Evolutionary conservation across 345 rosid genomes (phyloP), one percentile per base, ranked within the genome.

Genomic region (Eucalyptus viminalis): DNA sequence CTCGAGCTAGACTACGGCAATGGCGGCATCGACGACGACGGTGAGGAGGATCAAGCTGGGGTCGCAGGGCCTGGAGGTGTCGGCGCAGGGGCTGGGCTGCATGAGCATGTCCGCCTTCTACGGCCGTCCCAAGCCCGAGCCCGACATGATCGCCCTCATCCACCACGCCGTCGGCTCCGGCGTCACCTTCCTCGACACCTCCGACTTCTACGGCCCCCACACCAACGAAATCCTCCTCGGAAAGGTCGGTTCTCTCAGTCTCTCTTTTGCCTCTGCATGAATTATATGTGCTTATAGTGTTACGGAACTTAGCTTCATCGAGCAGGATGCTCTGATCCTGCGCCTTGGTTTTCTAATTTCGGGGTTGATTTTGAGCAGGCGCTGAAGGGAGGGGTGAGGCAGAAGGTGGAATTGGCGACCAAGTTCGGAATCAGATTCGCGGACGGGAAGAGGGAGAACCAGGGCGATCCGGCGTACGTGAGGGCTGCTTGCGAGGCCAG

Each of bases 401-500:
- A 53, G 56, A 53, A 53, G 56, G 56, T 53, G 56, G 56, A 53
- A 53, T 7, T 53, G 56, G 56, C 56, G 10, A 53, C 56, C 56
- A 53, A 53, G 56, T 53, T 53, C 56, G 56, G 56, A 53, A 0
- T 53, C 56, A 53, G 56, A 8, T 0, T n/a, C 31, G 88, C 69
- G 58, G 94, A 89, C 14, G 95, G 94, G 50, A 91, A 86, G 5
- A 47, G 86, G 15, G 91, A 65, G 89, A 45, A 92, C 11, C 90
- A 90, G 9, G 98, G 96, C 7, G 97, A 95, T 88, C 96, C 97
- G 5, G 92, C 91, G 60, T 94, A 95, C 89, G 95, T 94, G 8
- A 91, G 96, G 81, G 89, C 92, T 43, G 92, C 95, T 88, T 95
- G 97, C 76, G 96, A 95, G 88, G 95, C 89, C 19, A 96, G 97